phyloP scores from a whole-genome alignment of 176 grass and related monocot genomes.

The sorghum (Sorghum bicolor) region Sorghum_bicolor_NCBIv3 NC_012871.2:33055501-33056000 shows the following conservation, averaged over 20 bases:
- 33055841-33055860: too few species aligned
- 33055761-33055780: background rate
- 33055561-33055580: background rate
- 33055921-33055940: too few species aligned
- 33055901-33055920: too few species aligned
- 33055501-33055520: background rate
- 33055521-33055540: background rate
- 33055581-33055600: conserved; percentile 17
- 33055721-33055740: background rate
- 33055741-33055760: background rate
- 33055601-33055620: background rate
- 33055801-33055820: background rate
- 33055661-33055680: background rate
- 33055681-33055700: background rate
- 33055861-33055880: too few species aligned
- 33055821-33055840: background rate
- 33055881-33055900: background rate
- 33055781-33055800: background rate
- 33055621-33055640: background rate
- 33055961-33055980: too few species aligned
- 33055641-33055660: background rate
- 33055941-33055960: background rate
- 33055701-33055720: too few species aligned
- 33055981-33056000: too few species aligned
- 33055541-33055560: background rate